These are phyloP conservation scores for Gryganskiella cystojenkinii DNA, from an alignment of 192 early-diverging fungal genomes.

Conservation along the genomic window DNA sequence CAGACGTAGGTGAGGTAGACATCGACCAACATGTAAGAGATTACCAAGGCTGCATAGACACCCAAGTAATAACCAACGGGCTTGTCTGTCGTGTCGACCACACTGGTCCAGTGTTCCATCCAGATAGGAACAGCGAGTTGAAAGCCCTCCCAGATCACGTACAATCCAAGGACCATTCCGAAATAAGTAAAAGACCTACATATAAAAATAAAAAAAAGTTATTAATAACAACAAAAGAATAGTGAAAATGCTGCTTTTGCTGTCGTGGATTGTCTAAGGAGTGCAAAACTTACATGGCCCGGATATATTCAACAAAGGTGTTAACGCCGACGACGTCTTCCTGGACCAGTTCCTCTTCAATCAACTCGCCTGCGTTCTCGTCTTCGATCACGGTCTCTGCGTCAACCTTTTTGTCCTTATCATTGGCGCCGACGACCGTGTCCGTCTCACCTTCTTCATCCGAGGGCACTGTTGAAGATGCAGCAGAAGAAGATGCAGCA, in stretches of 20 bases:
- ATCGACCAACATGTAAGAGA: slow-evolving; percentile 13
- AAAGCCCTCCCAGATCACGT: neutral
- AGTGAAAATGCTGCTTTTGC: no score
- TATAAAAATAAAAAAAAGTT: neutral
- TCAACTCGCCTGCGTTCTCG: slow-evolving; percentile 55
- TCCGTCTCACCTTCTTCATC: slow-evolving; percentile 14
- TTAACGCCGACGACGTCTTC: slow-evolving; percentile 80
- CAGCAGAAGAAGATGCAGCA: slow-evolving; percentile 1
- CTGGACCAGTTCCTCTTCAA: slow-evolving; percentile 79
- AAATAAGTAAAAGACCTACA: slow-evolving; percentile 2
- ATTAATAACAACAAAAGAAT: no score
- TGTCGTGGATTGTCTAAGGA: neutral
- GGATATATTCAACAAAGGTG: slow-evolving; percentile 78
- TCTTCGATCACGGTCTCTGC: neutral
- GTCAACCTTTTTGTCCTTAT: neutral
- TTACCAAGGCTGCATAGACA: slow-evolving; percentile 10
- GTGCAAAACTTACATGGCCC: slow-evolving; percentile 51
- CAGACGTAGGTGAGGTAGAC: slow-evolving; percentile 7
- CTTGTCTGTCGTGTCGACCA: neutral
- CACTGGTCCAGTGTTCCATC: slow-evolving; percentile 18
- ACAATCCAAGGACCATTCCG: neutral
- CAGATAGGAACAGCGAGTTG: slow-evolving; percentile 11
- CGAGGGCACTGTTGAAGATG: slow-evolving; percentile 15
- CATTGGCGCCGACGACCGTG: neutral
- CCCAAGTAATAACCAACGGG: slow-evolving; percentile 5